Conservation (phyloP, 805 yeast species). For the Candida railenensis region DNA sequence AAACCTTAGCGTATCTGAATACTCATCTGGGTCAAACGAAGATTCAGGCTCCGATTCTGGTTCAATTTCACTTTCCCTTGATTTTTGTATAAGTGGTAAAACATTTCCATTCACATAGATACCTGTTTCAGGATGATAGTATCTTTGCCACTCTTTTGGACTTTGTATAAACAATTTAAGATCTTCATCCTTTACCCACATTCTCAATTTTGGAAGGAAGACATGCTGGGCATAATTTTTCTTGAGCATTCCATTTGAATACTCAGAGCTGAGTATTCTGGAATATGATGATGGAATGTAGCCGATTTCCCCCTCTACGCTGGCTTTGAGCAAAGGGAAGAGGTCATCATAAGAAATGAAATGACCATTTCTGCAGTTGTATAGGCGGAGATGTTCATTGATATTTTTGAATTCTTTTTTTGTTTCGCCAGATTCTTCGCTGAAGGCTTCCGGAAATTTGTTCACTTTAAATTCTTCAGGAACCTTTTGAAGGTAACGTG, state of each 20-base stretch:
- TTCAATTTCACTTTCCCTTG: neutral
- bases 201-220: constrained; percentile 30
- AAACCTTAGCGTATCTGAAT: neutral
- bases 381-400: constrained; percentile 23
- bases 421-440: neutral
- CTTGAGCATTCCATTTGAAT: constrained; percentile 26
- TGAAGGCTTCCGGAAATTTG: constrained; percentile 7
- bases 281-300: constrained; percentile 51
- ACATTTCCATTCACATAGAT: neutral
- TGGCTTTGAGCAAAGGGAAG: constrained; percentile 42
- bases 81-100: neutral
- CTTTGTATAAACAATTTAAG: constrained; percentile 24
- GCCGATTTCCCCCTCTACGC: constrained; percentile 52
- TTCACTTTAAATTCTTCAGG: constrained; percentile 13
- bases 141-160: constrained; percentile 20
- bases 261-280: constrained; percentile 49
- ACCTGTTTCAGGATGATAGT: neutral
- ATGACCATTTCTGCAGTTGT: constrained; percentile 39
- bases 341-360: constrained; percentile 33
- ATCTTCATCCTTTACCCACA: constrained; percentile 30
- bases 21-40: neutral
- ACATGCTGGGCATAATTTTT: constrained; percentile 21
- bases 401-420: constrained; percentile 20
- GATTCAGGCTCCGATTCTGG: neutral
- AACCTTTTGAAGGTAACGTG: constrained; percentile 15